Percentiles rank a stretch among this genome's conserved stretches.
Evolutionary conservation across 1,284 basidiomycete genomes (phyloP).

Genomic region (Microbotryomycetes sp.): DNA sequence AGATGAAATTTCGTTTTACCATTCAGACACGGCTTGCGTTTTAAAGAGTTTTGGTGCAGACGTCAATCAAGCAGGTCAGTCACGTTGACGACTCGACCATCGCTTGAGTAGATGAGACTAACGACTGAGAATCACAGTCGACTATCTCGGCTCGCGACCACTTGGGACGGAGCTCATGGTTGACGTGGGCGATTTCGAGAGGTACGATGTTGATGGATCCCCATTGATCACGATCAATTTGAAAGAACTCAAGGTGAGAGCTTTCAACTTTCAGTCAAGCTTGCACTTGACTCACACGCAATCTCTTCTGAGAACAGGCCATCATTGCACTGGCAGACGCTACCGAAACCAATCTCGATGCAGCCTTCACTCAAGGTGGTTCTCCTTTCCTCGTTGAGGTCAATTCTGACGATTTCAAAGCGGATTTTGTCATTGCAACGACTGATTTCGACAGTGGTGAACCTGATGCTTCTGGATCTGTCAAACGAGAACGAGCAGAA

Average conservation of each 20-base stretch:
- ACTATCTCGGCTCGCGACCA: constrained; percentile 11
- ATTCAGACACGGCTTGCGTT: constrained; percentile 3
- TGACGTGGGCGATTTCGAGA: constrained; percentile 26
- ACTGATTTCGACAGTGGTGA: constrained; percentile 24
- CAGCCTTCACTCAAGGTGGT: constrained; percentile 25
- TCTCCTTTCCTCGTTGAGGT: constrained; percentile 19
- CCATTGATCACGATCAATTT: constrained; percentile 21
- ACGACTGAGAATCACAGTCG: too few species aligned
- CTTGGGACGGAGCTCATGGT: constrained; percentile 25
- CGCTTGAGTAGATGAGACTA: too few species aligned
- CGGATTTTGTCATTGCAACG: constrained; percentile 29
- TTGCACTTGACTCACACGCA: background rate
- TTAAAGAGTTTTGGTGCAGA: constrained; percentile 19
- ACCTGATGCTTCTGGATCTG: background rate
- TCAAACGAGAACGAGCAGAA: background rate
- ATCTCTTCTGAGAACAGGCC: constrained; percentile 3
- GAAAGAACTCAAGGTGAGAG: constrained; percentile 29
- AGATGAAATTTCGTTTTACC: constrained; percentile 32
- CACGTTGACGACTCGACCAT: too few species aligned
- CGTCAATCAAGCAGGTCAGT: constrained; percentile 5
- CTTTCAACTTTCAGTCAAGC: background rate
- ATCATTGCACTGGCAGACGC: constrained; percentile 28
- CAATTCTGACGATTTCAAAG: constrained; percentile 9
- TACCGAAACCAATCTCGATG: constrained; percentile 3
- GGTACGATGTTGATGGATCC: constrained; percentile 13